A percentile compares a stretch with the other conserved stretches of the same genome.
Conservation (phyloP, 805 yeast species). For the Priceomyces castillae region DNA sequence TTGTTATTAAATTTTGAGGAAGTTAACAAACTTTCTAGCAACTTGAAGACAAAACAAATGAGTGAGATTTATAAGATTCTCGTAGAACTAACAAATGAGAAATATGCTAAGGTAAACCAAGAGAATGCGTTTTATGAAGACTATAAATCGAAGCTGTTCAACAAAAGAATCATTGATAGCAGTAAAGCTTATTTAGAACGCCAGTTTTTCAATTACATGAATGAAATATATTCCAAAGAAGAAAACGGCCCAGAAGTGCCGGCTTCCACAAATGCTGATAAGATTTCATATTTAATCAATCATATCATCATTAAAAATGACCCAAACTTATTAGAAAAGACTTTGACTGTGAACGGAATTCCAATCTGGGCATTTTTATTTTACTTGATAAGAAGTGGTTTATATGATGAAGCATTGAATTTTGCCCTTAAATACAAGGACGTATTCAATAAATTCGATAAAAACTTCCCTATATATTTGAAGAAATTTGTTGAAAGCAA, state of each 20-base stretch:
- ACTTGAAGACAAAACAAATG: conserved; percentile 66
- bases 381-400: conserved; percentile 82
- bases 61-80: conserved; percentile 73
- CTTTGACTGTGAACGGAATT: conserved; percentile 61
- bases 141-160: conserved; percentile 18
- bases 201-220: conserved; percentile 76
- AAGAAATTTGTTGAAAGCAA: conserved; percentile 58
- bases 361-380: conserved; percentile 96
- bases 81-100: conserved; percentile 42
- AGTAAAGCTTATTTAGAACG: conserved; percentile 63
- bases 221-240: conserved; percentile 62
- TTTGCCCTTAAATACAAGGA: conserved; percentile 62
- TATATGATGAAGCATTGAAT: conserved; percentile 71
- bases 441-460: conserved; percentile 80
- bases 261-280: conserved; percentile 66
- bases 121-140: conserved; percentile 30
- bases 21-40: conserved; percentile 55
- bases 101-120: conserved; percentile 31
- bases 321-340: conserved; percentile 26
- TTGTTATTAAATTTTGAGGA: conserved; percentile 60
- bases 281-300: conserved; percentile 58
- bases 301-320: conserved; percentile 33
- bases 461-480: conserved; percentile 76
- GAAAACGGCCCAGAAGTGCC: conserved; percentile 33
- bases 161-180: conserved; percentile 47